Evolutionary conservation across 805 yeast species (phyloP), one percentile per base, ranked within the genome.

Genomic region (Kockiozyma suomiensis): DNA sequence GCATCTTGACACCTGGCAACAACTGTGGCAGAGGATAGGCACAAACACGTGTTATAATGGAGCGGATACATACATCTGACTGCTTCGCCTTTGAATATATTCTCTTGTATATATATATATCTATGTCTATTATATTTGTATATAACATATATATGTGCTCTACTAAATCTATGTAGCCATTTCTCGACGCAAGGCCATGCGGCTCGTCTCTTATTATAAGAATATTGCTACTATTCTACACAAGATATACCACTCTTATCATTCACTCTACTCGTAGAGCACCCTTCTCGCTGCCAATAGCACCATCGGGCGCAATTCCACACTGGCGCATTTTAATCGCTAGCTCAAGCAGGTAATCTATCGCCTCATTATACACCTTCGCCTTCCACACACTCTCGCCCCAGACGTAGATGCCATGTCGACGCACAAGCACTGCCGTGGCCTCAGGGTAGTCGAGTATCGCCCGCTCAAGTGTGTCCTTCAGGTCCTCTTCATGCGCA

Each of bases 381-480:
- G 97, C 97, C 74, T 92, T 90, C 88, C 96, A 88, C 12, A 90
- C 88, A 26, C 81, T 84, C 68, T 87, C 90, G 25, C 97, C 97
- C 97, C 97, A 93, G n/a, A 91, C 97, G 71, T 86, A 93, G 47
- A 93, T 86, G 0, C 98, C 98, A 70, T 93, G 98, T 70, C 97
- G 80, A 73, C 96, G 82, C 5, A 93, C 97, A 54, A 93, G 77
- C 0, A 93, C 90, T 0, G 97, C 97, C 1, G 91, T 83, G 2
- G 96, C 76, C 0, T 82, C 79, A 1, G 97, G 97, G 68, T 90
- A 86, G 15, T 80, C 77, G n/a, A 67, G 72, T 55, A 92, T 82
- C 0, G 91, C 87, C 58, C 80, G 74, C 63, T 83, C 83, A 45
- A 92, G 75, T 19, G 86, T 76, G 26, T 82, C 88, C 6, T 86